Evolutionary conservation across 1,139 yeast genomes (phyloP).

Genomic region (Candida sanyaensis): DNA sequence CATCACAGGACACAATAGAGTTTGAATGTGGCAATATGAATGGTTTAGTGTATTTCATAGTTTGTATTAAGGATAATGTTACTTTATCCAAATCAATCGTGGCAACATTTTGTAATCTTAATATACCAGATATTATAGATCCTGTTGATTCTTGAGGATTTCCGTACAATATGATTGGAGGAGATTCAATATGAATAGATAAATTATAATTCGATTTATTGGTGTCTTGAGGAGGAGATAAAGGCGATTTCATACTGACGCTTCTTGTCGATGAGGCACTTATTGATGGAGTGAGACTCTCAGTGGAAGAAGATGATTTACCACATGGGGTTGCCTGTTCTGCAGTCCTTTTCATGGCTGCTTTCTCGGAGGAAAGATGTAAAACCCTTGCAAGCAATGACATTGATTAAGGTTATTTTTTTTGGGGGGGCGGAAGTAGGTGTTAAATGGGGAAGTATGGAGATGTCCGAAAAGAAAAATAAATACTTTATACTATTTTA

Average conservation of each 20-base stretch:
- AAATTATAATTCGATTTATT: constrained; percentile 24
- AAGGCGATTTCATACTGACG: constrained; percentile 1
- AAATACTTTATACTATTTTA: background rate
- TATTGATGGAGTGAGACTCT: constrained; percentile 4
- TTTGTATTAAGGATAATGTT: constrained; percentile 67
- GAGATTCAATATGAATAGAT: constrained; percentile 75
- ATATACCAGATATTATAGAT: constrained; percentile 77
- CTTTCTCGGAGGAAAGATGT: constrained; percentile 5
- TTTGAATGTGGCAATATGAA: constrained; percentile 53
- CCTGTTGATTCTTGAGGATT: constrained; percentile 79
- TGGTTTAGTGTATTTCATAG: constrained; percentile 64
- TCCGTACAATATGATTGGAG: constrained; percentile 88
- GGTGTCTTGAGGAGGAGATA: constrained; percentile 4
- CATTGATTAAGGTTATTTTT: background rate
- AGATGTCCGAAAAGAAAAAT: background rate
- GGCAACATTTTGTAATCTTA: constrained; percentile 23
- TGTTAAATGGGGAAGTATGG: background rate
- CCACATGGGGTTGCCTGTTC: constrained; percentile 3
- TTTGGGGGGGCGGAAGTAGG: too few species aligned
- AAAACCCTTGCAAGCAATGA: constrained; percentile 5
- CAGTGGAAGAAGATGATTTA: constrained; percentile 4
- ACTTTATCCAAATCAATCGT: constrained; percentile 54
- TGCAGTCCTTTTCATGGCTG: constrained; percentile 4
- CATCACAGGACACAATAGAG: constrained; percentile 52
- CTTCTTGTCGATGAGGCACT: constrained; percentile 2